Conservation (phyloP, 2,329 filamentous ascomycete species). For the Stylonectria norvegica region DNA sequence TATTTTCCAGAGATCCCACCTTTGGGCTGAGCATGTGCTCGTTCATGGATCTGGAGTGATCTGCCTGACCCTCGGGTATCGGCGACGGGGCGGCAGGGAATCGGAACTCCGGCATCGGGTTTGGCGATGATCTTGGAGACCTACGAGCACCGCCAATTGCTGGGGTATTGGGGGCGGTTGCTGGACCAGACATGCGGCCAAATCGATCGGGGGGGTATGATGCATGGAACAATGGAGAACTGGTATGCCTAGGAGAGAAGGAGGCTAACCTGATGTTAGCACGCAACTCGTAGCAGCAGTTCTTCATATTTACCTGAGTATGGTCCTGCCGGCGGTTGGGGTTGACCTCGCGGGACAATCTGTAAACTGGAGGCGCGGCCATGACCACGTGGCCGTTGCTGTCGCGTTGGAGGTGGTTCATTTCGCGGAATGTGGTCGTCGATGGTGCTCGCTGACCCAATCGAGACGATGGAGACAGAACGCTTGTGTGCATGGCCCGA, state of each 20-base stretch:
- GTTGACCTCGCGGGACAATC: constrained; percentile 43
- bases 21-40: constrained; percentile 42
- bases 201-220: constrained; percentile 52
- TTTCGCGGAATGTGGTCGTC: constrained; percentile 46
- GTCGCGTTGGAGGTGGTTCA: constrained; percentile 38
- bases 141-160: constrained; percentile 33
- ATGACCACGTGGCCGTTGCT: constrained; percentile 63
- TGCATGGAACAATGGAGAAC: constrained; percentile 52
- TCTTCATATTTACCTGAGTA: constrained; percentile 36
- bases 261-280: constrained; percentile 31
- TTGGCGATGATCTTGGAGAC: constrained; percentile 41
- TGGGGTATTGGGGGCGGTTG: constrained; percentile 47
- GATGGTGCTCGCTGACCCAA: constrained; percentile 55
- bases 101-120: constrained; percentile 52
- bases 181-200: constrained; percentile 38
- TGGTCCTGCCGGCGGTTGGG: constrained; percentile 44
- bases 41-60: constrained; percentile 29
- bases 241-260: constrained; percentile 42
- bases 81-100: constrained; percentile 51
- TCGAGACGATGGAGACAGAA: constrained; percentile 78
- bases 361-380: constrained; percentile 79
- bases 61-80: constrained; percentile 31
- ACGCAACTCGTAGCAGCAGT: constrained; percentile 1
- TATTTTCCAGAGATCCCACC: constrained; percentile 32
- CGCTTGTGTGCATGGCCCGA: constrained; percentile 63